Conservation (phyloP, 805 yeast species). For the Candida berthetii region DNA sequence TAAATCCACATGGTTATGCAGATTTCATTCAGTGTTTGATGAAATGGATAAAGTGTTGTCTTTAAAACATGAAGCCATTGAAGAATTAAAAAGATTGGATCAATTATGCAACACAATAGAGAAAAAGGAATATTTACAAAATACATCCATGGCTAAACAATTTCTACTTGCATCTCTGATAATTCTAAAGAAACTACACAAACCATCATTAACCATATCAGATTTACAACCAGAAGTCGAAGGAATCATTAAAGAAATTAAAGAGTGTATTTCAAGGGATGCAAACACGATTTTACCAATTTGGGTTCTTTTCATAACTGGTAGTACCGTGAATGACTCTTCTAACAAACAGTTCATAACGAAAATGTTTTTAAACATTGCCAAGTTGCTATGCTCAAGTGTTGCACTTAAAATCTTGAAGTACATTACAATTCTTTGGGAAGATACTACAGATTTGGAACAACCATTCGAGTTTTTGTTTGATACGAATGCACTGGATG, state of each 20-base stretch:
- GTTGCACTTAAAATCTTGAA: constrained; percentile 15
- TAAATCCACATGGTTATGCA: constrained; percentile 17
- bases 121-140: background rate
- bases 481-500: constrained; percentile 18
- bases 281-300: constrained; percentile 8
- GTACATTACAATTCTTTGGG: constrained; percentile 18
- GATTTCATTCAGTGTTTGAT: constrained; percentile 11
- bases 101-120: too few relatives aligned
- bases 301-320: constrained; percentile 19
- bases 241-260: constrained; percentile 6
- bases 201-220: constrained; percentile 4
- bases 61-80: background rate
- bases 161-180: constrained; percentile 11
- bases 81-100: too few relatives aligned
- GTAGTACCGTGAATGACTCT: constrained; percentile 6
- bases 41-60: background rate
- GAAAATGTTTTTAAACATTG: constrained; percentile 7
- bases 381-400: constrained; percentile 11
- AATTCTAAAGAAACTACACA: constrained; percentile 10
- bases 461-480: constrained; percentile 15
- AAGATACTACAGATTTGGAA: constrained; percentile 7
- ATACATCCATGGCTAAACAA: constrained; percentile 10
- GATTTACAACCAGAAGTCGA: constrained; percentile 10
- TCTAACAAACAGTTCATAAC: background rate
- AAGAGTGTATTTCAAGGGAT: constrained; percentile 4